phyloP scores from a whole-genome alignment of 805 yeast genomes.

The Clavispora phyllophila region DNA sequence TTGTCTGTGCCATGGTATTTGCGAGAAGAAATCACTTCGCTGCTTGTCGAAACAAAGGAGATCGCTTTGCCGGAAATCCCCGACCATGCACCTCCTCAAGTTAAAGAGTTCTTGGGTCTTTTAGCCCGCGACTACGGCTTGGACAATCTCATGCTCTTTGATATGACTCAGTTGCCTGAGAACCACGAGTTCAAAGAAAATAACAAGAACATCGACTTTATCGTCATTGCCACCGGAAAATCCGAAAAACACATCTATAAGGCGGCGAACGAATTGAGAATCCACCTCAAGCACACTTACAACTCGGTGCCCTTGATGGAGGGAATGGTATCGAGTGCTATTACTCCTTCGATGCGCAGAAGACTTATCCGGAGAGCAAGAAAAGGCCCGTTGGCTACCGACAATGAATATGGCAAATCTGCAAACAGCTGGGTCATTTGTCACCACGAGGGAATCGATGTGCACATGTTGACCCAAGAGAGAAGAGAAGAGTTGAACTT shows the following conservation, averaged over 20 bases:
- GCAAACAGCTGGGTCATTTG: conserved; percentile 82
- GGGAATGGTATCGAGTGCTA: conserved; percentile 62
- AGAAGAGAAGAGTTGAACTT: conserved; percentile 65
- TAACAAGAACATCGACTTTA: conserved; percentile 27
- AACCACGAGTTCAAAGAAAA: conserved; percentile 25
- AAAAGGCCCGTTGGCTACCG: conserved; percentile 47
- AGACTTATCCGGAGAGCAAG: conserved; percentile 47
- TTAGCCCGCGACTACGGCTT: conserved; percentile 63
- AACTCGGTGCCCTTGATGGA: conserved; percentile 50
- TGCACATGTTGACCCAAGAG: conserved; percentile 70
- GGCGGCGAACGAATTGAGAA: conserved; percentile 57
- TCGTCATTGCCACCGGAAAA: conserved; percentile 70
- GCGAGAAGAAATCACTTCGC: conserved; percentile 36
- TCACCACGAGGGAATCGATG: conserved; percentile 62
- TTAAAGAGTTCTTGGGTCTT: conserved; percentile 41
- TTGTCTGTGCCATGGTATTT: conserved; percentile 56
- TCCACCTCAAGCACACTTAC: conserved; percentile 48
- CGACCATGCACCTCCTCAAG: conserved; percentile 45
- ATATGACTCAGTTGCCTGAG: conserved; percentile 42
- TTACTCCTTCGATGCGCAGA: conserved; percentile 34
- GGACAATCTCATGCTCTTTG: conserved; percentile 57
- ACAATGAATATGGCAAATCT: conserved; percentile 50
- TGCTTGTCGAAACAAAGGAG: conserved; percentile 19
- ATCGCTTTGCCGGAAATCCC: conserved; percentile 57
- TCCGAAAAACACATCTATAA: conserved; percentile 70